Evolutionary conservation across 768 basidiomycete genomes (phyloP).

Genomic region (Rhodotorula kratochvilovae): DNA sequence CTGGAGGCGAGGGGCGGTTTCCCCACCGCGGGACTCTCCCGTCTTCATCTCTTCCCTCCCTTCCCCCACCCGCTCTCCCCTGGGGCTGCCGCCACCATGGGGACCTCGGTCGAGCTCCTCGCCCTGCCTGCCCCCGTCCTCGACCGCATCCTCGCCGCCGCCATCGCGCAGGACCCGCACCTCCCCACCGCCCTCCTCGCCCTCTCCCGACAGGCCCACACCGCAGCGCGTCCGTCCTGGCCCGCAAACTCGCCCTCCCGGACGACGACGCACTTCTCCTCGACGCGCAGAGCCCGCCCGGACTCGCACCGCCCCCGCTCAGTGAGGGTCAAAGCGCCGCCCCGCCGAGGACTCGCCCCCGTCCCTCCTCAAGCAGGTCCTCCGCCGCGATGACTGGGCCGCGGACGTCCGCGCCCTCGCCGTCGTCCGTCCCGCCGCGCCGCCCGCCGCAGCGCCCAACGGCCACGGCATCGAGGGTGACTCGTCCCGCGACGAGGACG

Average conservation of each 20-base stretch:
- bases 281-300: background rate
- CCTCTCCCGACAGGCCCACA: background rate
- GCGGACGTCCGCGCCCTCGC: background rate
- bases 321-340: too few species aligned
- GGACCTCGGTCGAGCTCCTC: background rate
- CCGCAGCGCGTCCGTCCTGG: background rate
- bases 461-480: background rate
- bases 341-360: background rate
- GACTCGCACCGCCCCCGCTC: too few species aligned
- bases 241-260: background rate
- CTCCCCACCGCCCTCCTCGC: background rate
- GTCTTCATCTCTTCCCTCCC: background rate
- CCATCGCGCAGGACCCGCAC: background rate
- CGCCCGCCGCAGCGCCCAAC: background rate
- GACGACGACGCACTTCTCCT: slow-evolving; percentile 31
- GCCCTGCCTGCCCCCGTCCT: slow-evolving; percentile 9
- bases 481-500: background rate
- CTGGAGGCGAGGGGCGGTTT: too few species aligned
- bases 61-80: too few species aligned
- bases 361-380: background rate
- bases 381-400: background rate
- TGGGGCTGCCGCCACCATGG: background rate
- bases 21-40: too few species aligned
- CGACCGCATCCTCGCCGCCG: slow-evolving; percentile 17
- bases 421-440: background rate